phyloP scores from a whole-genome alignment of 2,329 filamentous ascomycete species.

The Diaporthe capsici region DNA sequence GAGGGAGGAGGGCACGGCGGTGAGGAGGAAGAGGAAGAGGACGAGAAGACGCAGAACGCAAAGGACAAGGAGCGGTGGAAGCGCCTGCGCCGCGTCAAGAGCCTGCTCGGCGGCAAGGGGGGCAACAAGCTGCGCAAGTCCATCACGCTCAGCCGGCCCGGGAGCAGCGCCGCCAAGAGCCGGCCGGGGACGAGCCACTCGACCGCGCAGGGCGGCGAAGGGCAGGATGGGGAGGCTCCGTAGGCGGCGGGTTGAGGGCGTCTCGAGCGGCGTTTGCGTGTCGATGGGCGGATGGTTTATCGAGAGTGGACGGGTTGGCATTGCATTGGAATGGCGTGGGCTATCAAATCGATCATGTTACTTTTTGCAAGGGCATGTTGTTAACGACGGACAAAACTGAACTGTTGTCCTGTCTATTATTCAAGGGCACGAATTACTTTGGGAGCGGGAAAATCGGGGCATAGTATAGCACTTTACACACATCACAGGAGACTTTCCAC shows the following conservation, averaged over 20 bases:
- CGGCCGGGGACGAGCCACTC: slow-evolving; percentile 42
- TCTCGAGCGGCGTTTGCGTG: too few relatives aligned
- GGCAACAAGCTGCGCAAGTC: slow-evolving; percentile 64
- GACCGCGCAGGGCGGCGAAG: slow-evolving; percentile 21
- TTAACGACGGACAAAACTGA: background rate
- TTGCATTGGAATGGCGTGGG: slow-evolving; percentile 26
- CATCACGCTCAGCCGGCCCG: slow-evolving; percentile 57
- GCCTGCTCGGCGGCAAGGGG: slow-evolving; percentile 77
- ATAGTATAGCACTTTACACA: background rate
- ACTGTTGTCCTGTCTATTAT: background rate
- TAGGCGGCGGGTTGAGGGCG: background rate
- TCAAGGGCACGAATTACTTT: background rate
- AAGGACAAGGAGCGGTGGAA: slow-evolving; percentile 83
- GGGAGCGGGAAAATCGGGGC: background rate
- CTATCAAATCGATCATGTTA: background rate
- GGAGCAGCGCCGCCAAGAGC: slow-evolving; percentile 48
- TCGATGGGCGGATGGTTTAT: background rate
- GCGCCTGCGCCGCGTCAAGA: slow-evolving; percentile 79
- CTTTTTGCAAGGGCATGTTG: background rate
- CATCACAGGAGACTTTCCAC: background rate
- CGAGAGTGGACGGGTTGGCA: background rate
- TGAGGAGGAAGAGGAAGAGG: slow-evolving; percentile 62
- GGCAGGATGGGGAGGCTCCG: slow-evolving; percentile 19
- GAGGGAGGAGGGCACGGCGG: slow-evolving; percentile 45
- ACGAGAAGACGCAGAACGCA: slow-evolving; percentile 62